Evolutionary conservation across 169 alveolate species (phyloP).

Genomic region (Eimeria brunetti): DNA sequence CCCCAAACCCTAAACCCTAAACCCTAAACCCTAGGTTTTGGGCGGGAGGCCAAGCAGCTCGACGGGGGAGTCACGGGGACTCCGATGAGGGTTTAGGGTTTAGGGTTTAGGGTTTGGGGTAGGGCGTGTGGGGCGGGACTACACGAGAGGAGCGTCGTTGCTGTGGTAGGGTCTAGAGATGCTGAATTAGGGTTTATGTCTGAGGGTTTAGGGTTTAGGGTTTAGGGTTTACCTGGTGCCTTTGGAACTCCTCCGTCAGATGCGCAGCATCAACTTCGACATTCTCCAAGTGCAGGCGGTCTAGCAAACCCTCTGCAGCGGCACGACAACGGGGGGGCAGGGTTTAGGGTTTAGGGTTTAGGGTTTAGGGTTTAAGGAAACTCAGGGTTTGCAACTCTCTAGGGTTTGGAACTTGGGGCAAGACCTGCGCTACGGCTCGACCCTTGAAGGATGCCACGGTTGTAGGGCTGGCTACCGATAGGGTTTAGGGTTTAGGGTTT

Average conservation of each 20-base stretch:
- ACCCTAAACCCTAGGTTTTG: slow-evolving; percentile 51
- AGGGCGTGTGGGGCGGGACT: too few species aligned
- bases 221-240: slow-evolving; percentile 47
- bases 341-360: slow-evolving; percentile 43
- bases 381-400: not conserved
- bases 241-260: slow-evolving; percentile 24
- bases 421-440: not conserved
- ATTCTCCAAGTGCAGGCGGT: slow-evolving; percentile 41
- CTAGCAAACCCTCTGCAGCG: slow-evolving; percentile 51
- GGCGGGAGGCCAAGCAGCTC: not conserved
- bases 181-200: too few species aligned
- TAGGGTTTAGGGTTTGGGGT: too few species aligned
- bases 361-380: slow-evolving; percentile 13
- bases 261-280: slow-evolving; percentile 41
- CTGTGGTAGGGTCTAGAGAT: too few species aligned
- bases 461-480: not conserved
- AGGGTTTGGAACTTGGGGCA: not conserved
- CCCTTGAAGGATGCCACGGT: not conserved
- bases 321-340: not conserved
- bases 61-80: not conserved
- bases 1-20: slow-evolving; percentile 34
- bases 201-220: slow-evolving; percentile 63
- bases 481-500: slow-evolving; percentile 16
- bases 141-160: too few species aligned
- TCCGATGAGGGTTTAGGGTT: not conserved